phyloP scores from a whole-genome alignment of 495 filamentous ascomycete species.

The Penicillium nucicola region DNA sequence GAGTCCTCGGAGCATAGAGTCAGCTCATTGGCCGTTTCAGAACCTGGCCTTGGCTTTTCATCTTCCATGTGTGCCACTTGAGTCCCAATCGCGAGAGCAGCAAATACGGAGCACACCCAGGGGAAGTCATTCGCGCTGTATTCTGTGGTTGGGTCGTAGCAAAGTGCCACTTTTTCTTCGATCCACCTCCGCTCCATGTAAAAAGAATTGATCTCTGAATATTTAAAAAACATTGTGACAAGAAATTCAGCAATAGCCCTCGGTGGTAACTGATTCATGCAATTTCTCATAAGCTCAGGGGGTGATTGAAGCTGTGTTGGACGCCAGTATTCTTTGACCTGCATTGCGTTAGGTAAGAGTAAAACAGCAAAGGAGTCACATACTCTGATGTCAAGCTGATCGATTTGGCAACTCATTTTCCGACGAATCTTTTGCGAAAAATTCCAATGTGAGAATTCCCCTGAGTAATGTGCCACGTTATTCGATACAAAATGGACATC shows the following conservation, averaged over 20 bases:
- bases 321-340: conserved; percentile 46
- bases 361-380: not conserved
- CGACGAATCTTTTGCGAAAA: conserved; percentile 44
- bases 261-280: conserved; percentile 40
- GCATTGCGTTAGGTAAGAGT: not conserved
- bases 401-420: conserved; percentile 36
- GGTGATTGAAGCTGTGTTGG: conserved; percentile 44
- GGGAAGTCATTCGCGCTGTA: conserved; percentile 38
- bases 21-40: conserved; percentile 24
- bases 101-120: conserved; percentile 40
- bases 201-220: conserved; percentile 45
- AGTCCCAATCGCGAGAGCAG: conserved; percentile 45
- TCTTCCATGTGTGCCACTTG: conserved; percentile 50
- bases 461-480: conserved; percentile 46
- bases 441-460: conserved; percentile 48
- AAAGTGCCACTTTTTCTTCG: conserved; percentile 33
- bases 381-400: conserved; percentile 26
- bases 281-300: conserved; percentile 27
- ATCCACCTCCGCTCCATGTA: conserved; percentile 46
- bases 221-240: conserved; percentile 44
- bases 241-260: conserved; percentile 45
- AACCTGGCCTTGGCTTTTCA: conserved; percentile 18
- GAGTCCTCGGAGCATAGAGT: conserved; percentile 40
- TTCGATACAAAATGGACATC: conserved; percentile 40
- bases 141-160: conserved; percentile 30